Evolutionary conservation across 2,329 filamentous ascomycete species (phyloP).

Genomic region (Biscogniauxia sp.): DNA sequence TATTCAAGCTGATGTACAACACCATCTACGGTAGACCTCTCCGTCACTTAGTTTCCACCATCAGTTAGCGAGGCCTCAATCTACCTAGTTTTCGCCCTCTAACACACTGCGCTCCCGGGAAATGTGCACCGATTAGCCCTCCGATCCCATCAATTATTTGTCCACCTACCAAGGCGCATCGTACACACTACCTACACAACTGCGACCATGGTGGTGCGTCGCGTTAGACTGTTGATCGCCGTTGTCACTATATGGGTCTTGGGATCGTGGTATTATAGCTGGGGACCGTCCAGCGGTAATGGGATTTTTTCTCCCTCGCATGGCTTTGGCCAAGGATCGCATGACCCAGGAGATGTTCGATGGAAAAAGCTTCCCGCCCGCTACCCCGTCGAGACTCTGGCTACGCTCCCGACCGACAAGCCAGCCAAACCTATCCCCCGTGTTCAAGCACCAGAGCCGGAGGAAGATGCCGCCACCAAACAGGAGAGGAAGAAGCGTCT

Average conservation of each 20-base stretch:
- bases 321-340: slow-evolving; percentile 4
- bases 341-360: slow-evolving; percentile 12
- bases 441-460: slow-evolving; percentile 55
- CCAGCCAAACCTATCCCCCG: slow-evolving; percentile 54
- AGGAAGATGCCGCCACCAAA: slow-evolving; percentile 37
- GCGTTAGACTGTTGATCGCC: slow-evolving; percentile 28
- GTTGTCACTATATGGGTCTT: slow-evolving; percentile 30
- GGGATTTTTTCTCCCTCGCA: slow-evolving; percentile 10
- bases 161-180: not conserved
- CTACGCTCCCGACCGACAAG: slow-evolving; percentile 36
- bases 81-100: not conserved
- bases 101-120: not conserved
- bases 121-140: not conserved
- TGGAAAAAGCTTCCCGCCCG: slow-evolving; percentile 36
- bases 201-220: slow-evolving; percentile 29
- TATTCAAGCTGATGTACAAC: not conserved
- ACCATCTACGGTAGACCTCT: not conserved
- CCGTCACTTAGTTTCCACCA: not conserved
- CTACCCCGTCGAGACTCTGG: slow-evolving; percentile 33
- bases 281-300: slow-evolving; percentile 14
- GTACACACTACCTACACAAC: not conserved
- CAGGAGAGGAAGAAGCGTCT: slow-evolving; percentile 38
- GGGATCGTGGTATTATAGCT: slow-evolving; percentile 33
- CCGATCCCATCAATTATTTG: not conserved
- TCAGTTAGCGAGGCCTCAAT: not conserved